Conservation (phyloP, 257 asterid genomes). For the Solanum bukasovii region DNA sequence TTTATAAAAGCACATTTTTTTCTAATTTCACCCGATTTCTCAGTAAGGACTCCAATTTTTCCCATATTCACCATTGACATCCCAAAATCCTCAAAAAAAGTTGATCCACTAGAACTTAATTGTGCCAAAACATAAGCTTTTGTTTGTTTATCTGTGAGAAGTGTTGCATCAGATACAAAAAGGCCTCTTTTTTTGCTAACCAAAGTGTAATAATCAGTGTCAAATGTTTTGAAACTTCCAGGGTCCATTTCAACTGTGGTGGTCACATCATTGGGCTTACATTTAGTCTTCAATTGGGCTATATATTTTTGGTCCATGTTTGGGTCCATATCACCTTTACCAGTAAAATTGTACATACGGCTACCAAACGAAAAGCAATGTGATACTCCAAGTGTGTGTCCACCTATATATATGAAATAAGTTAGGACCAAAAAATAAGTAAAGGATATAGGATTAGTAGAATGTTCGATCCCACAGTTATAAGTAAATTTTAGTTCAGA, state of each 20-base stretch:
- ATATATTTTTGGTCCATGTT: background rate
- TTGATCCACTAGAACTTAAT: background rate
- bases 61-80: slow-evolving; percentile 26
- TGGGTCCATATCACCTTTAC: background rate
- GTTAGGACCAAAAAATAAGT: background rate
- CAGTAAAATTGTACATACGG: background rate
- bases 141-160: slow-evolving; percentile 19
- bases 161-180: slow-evolving; percentile 29
- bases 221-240: slow-evolving; percentile 23
- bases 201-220: slow-evolving; percentile 6
- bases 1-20: slow-evolving; percentile 13
- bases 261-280: background rate
- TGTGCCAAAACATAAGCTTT: slow-evolving; percentile 21
- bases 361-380: background rate
- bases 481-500: background rate
- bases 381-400: background rate
- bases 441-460: background rate
- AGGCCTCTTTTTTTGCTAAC: slow-evolving; percentile 29
- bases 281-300: background rate
- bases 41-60: background rate
- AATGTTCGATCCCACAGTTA: background rate
- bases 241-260: slow-evolving; percentile 13
- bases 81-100: slow-evolving; percentile 36
- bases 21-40: slow-evolving; percentile 22
- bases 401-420: background rate